phyloP scores from a whole-genome alignment of 2,329 filamentous ascomycete genomes.

The Purpureocillium takamizusanense region DNA sequence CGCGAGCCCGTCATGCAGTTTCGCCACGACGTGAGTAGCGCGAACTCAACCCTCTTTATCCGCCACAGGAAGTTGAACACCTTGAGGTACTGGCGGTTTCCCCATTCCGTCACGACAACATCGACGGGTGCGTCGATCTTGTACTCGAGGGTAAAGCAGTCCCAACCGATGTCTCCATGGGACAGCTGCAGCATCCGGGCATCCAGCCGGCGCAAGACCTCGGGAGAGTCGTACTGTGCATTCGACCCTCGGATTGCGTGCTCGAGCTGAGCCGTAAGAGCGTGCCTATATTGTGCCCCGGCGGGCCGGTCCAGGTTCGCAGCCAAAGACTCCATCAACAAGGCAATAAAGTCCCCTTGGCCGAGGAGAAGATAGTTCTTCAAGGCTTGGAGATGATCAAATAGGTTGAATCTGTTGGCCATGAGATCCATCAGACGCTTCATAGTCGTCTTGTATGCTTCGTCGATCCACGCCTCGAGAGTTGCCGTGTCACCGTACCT shows the following conservation, averaged over 20 bases:
- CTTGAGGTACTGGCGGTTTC: constrained; percentile 92
- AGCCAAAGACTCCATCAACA: constrained; percentile 93
- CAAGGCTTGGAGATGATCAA: constrained; percentile 81
- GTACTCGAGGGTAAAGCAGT: constrained; percentile 97
- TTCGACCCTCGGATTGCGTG: constrained; percentile 96
- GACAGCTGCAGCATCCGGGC: constrained; percentile 97
- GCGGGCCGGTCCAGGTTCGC: constrained; percentile 89
- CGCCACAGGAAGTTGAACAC: constrained; percentile 99
- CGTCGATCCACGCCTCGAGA: constrained; percentile 86
- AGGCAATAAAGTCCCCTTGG: constrained; percentile 92
- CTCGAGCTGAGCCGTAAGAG: constrained; percentile 92
- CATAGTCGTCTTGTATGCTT: constrained; percentile 98
- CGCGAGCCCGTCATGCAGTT: constrained; percentile 91
- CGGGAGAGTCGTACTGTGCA: constrained; percentile 87
- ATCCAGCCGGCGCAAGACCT: constrained; percentile 84
- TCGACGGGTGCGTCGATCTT: constrained; percentile 96
- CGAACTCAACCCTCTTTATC: constrained; percentile 95
- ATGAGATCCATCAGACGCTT: constrained; percentile 86
- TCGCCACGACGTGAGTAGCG: constrained; percentile 81
- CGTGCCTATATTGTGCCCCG: constrained; percentile 95
- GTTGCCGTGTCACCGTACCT: constrained; percentile 89
- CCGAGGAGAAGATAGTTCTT: constrained; percentile 93
- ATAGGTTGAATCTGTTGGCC: constrained; percentile 90
- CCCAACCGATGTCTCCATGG: constrained; percentile 96
- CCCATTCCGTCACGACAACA: constrained; percentile 93